Conservation (phyloP, 805 yeast species). For the Maudiozyma bulderi region DNA sequence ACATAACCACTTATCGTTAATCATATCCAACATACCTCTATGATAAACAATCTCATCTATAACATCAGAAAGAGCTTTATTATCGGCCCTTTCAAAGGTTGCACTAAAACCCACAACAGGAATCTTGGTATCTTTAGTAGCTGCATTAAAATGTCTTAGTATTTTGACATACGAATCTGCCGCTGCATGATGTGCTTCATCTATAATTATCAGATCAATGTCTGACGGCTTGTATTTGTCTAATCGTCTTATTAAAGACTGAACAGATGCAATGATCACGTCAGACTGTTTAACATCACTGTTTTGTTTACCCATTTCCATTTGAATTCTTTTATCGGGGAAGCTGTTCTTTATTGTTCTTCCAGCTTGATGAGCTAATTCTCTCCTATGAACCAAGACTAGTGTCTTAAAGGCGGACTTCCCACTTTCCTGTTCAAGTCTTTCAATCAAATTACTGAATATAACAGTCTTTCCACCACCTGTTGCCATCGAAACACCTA, state of each 20-base stretch:
- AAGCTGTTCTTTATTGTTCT: conserved; percentile 35
- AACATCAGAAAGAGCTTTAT: conserved; percentile 42
- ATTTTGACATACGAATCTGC: conserved; percentile 56
- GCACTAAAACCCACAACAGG: conserved; percentile 82
- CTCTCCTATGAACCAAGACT: conserved; percentile 73
- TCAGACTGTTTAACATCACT: conserved; percentile 35
- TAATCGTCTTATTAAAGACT: conserved; percentile 45
- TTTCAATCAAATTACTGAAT: conserved; percentile 48
- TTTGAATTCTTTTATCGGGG: conserved; percentile 45
- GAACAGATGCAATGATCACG: conserved; percentile 70
- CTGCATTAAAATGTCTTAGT: conserved; percentile 48
- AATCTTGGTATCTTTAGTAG: conserved; percentile 32
- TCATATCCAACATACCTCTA: conserved; percentile 54
- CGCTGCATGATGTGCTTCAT: conserved; percentile 89
- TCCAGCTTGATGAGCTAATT: conserved; percentile 65
- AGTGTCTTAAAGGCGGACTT: conserved; percentile 25
- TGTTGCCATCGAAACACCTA: conserved; percentile 82
- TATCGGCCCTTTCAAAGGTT: conserved; percentile 73
- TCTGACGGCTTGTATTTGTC: conserved; percentile 43
- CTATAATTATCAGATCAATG: conserved; percentile 64
- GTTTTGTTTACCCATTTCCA: conserved; percentile 57
- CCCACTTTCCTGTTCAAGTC: conserved; percentile 7
- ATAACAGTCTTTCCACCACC: conserved; percentile 93
- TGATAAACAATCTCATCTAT: conserved; percentile 72
- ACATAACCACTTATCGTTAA: conserved; percentile 56